phyloP scores from a whole-genome alignment of 148 eudicot species.

The Pouteria glomerata region DNA sequence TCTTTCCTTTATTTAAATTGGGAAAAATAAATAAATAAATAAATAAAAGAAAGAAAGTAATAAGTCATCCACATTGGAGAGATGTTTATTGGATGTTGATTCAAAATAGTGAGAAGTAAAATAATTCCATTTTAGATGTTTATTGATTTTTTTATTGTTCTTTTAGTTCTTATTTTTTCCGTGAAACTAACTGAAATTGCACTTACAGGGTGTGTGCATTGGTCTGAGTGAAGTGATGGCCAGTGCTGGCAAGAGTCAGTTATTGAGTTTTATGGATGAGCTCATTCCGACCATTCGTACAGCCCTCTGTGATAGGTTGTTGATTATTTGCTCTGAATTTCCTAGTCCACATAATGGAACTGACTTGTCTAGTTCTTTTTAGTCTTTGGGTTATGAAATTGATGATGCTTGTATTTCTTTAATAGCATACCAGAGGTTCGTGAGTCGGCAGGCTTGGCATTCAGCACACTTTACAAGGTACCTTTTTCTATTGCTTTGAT shows the following conservation, averaged over 20 bases:
- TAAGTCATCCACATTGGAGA: background rate
- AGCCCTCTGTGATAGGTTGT: slow-evolving; percentile 96
- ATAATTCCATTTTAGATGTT: background rate
- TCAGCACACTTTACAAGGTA: slow-evolving; percentile 98
- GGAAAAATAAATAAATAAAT: no score
- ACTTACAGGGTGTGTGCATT: slow-evolving; percentile 84
- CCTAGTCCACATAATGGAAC: background rate
- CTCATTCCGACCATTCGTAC: slow-evolving; percentile 97
- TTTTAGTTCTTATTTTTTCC: background rate
- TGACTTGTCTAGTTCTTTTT: background rate
- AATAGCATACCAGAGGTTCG: slow-evolving; percentile 78
- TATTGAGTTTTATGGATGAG: slow-evolving; percentile 76
- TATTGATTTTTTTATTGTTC: background rate
- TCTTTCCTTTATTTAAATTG: background rate
- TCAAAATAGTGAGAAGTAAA: background rate
- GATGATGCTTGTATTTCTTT: slow-evolving; percentile 9
- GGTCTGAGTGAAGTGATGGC: slow-evolving; percentile 99
- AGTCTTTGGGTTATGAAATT: background rate
- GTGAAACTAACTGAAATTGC: background rate
- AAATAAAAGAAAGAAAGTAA: no score
- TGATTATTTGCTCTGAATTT: slow-evolving; percentile 8
- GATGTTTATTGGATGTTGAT: background rate
- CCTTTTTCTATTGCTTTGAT: slow-evolving; percentile 3
- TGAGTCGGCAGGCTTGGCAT: slow-evolving; percentile 90
- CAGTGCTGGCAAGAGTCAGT: slow-evolving; percentile 90